Evolutionary conservation across 352 stramenopile species (phyloP).

Genomic region (Pythium insidiosum): DNA sequence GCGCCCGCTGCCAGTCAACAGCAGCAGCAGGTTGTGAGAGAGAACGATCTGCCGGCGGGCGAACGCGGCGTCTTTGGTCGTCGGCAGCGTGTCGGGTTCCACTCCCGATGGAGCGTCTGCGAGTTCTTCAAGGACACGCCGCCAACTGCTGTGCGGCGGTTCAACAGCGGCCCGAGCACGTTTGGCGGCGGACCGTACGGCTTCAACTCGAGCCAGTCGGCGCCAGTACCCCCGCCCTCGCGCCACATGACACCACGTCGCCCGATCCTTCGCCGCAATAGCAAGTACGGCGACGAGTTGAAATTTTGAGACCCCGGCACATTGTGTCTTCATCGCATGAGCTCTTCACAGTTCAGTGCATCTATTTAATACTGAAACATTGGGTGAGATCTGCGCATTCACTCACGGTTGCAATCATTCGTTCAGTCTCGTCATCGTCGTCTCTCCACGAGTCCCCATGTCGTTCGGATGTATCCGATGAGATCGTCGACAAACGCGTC

Average conservation of each 20-base stretch:
- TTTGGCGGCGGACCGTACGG: too few relatives aligned
- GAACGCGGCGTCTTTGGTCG: constrained; percentile 50
- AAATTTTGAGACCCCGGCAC: too few relatives aligned
- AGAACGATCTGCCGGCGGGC: constrained; percentile 12
- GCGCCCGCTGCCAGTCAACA: constrained; percentile 8
- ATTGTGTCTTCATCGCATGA: too few relatives aligned
- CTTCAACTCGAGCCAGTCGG: too few relatives aligned
- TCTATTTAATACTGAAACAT: constrained; percentile 1
- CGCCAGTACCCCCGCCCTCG: not conserved
- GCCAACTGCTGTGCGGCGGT: constrained; percentile 18
- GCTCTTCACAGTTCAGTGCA: too few relatives aligned
- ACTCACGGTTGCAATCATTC: too few relatives aligned
- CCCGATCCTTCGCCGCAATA: constrained; percentile 41
- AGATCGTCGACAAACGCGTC: constrained; percentile 43
- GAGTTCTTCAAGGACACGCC: constrained; percentile 41
- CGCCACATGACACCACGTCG: not conserved
- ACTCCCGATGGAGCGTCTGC: constrained; percentile 40
- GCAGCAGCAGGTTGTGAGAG: not conserved
- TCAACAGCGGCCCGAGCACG: constrained; percentile 6
- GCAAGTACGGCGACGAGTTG: constrained; percentile 44
- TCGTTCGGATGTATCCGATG: not conserved
- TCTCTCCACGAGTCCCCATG: not conserved
- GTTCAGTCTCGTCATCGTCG: too few relatives aligned
- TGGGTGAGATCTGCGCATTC: too few relatives aligned
- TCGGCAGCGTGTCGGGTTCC: constrained; percentile 46